These are phyloP conservation scores for Lasiosphaeriaceae sp. DNA, from an alignment of 495 filamentous ascomycete species.

Conservation along the genomic window DNA sequence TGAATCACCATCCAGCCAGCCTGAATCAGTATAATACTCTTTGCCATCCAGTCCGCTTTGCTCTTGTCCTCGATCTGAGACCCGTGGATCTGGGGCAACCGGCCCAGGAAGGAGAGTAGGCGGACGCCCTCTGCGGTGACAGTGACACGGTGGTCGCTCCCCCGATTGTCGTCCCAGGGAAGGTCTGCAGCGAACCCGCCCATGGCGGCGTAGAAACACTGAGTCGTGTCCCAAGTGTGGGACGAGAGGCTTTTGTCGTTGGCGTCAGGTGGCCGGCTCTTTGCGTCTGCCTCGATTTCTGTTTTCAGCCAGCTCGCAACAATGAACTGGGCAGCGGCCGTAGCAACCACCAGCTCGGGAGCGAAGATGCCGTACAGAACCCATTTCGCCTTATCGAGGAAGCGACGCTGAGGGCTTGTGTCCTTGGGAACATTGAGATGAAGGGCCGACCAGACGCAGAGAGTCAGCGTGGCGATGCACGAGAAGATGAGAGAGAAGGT, in stretches of 20 bases:
- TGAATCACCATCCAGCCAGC: slow-evolving; percentile 34
- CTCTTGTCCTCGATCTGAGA: slow-evolving; percentile 14
- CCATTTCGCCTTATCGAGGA: slow-evolving; percentile 12
- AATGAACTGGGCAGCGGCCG: slow-evolving; percentile 6
- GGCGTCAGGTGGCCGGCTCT: not conserved
- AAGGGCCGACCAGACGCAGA: slow-evolving; percentile 17
- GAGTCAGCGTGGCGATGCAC: slow-evolving; percentile 11
- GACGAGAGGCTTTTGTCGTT: not conserved
- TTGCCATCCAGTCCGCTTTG: slow-evolving; percentile 13
- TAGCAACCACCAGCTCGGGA: slow-evolving; percentile 12
- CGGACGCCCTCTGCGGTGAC: slow-evolving; percentile 3
- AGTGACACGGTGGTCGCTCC: not conserved
- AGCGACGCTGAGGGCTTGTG: not conserved
- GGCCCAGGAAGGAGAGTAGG: slow-evolving; percentile 1
- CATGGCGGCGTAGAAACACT: slow-evolving; percentile 7
- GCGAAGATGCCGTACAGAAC: slow-evolving; percentile 14
- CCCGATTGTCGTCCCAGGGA: not conserved
- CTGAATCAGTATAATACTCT: slow-evolving; percentile 20
- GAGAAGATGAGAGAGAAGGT: slow-evolving; percentile 10
- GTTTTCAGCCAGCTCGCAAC: not conserved
- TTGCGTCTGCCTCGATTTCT: not conserved
- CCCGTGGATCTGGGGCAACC: not conserved
- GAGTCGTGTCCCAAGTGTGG: not conserved
- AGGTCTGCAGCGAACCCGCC: slow-evolving; percentile 1
- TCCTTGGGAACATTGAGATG: slow-evolving; percentile 14